Evolutionary conservation across 2,329 filamentous ascomycete species (phyloP).

Genomic region (Epichloe sibirici): DNA sequence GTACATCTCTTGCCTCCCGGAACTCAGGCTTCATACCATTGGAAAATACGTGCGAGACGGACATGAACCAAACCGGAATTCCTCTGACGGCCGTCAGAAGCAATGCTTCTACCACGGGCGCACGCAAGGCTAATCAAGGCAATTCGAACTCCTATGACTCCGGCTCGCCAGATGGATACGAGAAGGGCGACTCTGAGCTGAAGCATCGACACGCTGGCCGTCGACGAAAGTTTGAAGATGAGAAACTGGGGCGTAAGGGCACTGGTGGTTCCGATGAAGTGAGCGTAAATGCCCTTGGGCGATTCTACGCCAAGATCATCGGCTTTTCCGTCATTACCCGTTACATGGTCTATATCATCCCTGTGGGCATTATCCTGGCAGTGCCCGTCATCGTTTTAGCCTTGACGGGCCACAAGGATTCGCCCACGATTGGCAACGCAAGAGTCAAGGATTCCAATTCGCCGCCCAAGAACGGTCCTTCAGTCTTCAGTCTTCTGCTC

Average conservation of each 20-base stretch:
- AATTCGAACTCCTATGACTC: conserved; percentile 23
- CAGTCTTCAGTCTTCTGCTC: conserved; percentile 49
- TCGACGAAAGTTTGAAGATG: conserved; percentile 34
- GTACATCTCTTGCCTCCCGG: conserved; percentile 11
- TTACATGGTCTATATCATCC: conserved; percentile 56
- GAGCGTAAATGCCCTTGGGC: conserved; percentile 52
- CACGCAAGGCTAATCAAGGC: conserved; percentile 30
- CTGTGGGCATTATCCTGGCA: conserved; percentile 48
- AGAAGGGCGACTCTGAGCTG: conserved; percentile 31
- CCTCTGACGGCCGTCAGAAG: conserved; percentile 44
- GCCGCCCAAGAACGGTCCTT: conserved; percentile 23
- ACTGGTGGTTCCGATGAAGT: conserved; percentile 38
- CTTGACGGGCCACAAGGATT: conserved; percentile 26
- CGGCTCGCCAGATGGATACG: conserved; percentile 22
- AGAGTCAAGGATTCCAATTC: conserved; percentile 9
- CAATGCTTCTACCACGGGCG: conserved; percentile 40
- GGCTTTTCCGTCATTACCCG: conserved; percentile 51
- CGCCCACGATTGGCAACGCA: conserved; percentile 24
- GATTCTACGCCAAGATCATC: conserved; percentile 52
- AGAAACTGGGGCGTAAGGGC: conserved; percentile 26
- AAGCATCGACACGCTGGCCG: conserved; percentile 28
- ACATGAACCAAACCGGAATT: conserved; percentile 33
- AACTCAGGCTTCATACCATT: conserved; percentile 32
- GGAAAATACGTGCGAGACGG: conserved; percentile 18
- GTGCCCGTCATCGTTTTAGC: conserved; percentile 47